Evolutionary conservation across 2,329 filamentous ascomycete species (phyloP).

Genomic region (Sclerotinia minor): DNA sequence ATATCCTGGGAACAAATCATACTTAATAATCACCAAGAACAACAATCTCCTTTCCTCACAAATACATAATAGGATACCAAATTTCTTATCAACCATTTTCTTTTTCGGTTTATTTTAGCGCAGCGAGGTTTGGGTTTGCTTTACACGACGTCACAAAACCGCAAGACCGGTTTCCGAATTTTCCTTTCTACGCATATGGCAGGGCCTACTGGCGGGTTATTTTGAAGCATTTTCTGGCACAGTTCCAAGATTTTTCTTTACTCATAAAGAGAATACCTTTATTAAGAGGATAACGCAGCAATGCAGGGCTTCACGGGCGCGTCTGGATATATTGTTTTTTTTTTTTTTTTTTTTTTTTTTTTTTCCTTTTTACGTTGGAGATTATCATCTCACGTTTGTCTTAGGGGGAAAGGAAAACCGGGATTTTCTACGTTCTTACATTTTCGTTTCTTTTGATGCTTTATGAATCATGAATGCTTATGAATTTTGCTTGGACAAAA

Average conservation of each 20-base stretch:
- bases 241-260: constrained; percentile 42
- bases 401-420: constrained; percentile 2
- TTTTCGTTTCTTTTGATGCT: constrained; percentile 27
- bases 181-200: constrained; percentile 39
- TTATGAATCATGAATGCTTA: constrained; percentile 29
- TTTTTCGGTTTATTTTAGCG: constrained; percentile 47
- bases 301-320: constrained; percentile 55
- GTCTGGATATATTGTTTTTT: constrained; percentile 41
- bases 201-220: constrained; percentile 38
- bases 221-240: constrained; percentile 40
- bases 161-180: constrained; percentile 41
- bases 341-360: constrained; percentile 36
- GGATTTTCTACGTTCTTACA: constrained; percentile 36
- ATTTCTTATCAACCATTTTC: constrained; percentile 39
- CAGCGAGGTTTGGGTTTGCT: constrained; percentile 50
- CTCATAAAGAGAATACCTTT: constrained; percentile 39
- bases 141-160: constrained; percentile 48
- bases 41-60: constrained; percentile 31
- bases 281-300: constrained; percentile 62
- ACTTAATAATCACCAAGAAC: constrained; percentile 24
- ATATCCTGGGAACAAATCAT: constrained; percentile 36
- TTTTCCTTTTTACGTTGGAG: constrained; percentile 34
- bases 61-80: constrained; percentile 41
- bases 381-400: constrained; percentile 20
- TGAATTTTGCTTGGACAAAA: constrained; percentile 31